phyloP scores from a whole-genome alignment of 2,329 filamentous ascomycete genomes.

The Simplicillium sp. region DNA sequence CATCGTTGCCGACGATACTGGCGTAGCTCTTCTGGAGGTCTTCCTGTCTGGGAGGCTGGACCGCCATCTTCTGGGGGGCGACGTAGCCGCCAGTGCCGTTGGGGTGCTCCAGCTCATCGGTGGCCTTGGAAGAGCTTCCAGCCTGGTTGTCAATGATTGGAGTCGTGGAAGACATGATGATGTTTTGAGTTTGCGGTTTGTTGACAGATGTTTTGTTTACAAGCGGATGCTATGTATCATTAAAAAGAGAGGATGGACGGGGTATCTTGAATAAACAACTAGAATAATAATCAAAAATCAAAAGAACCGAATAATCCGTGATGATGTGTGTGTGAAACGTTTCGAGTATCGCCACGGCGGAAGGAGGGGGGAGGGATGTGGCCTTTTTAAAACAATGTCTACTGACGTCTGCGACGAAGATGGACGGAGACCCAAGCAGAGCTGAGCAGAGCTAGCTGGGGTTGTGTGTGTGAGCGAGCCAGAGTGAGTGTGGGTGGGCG shows the following conservation, averaged over 20 bases:
- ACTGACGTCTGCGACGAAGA: too few relatives aligned
- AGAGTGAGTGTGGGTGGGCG: too few relatives aligned
- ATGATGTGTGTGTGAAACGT: background rate
- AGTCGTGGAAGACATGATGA: slow-evolving; percentile 8
- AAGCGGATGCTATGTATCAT: too few relatives aligned
- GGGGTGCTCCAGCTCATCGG: slow-evolving; percentile 7
- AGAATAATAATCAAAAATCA: background rate
- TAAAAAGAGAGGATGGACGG: too few relatives aligned
- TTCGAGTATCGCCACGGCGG: background rate
- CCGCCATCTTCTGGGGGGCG: slow-evolving; percentile 49
- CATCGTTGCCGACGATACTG: slow-evolving; percentile 51
- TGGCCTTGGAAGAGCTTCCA: slow-evolving; percentile 19
- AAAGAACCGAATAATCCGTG: background rate
- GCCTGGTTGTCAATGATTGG: slow-evolving; percentile 4
- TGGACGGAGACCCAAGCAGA: too few relatives aligned
- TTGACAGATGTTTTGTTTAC: slow-evolving; percentile 1
- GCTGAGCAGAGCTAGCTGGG: too few relatives aligned
- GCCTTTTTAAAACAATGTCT: too few relatives aligned
- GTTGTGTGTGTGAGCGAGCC: too few relatives aligned
- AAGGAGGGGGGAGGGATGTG: background rate
- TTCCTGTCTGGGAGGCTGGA: slow-evolving; percentile 71
- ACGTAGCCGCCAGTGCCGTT: slow-evolving; percentile 33
- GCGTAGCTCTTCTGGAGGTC: slow-evolving; percentile 83
- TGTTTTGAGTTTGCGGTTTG: slow-evolving; percentile 3
- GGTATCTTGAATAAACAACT: too few relatives aligned